These are phyloP conservation scores for Cystobasidiopsis lactophilus DNA, from an alignment of 768 basidiomycete genomes.

Conservation along the genomic window DNA sequence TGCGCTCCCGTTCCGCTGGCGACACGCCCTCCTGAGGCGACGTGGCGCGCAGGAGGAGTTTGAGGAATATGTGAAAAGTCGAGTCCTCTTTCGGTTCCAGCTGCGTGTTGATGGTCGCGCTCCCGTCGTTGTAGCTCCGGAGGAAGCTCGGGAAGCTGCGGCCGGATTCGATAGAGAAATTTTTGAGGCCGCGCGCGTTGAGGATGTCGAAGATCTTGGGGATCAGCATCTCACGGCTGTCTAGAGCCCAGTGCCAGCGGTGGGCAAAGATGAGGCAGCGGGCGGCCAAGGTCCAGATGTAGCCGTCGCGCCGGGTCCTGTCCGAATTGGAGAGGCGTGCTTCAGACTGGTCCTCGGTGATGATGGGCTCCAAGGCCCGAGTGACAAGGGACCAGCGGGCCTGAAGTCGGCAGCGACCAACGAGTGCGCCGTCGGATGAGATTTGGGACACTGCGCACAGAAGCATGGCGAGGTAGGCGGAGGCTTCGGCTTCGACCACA, in stretches of 20 bases:
- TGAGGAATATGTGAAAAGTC: conserved; percentile 56
- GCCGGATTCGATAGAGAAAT: conserved; percentile 37
- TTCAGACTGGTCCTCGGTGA: conserved; percentile 28
- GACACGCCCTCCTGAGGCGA: conserved; percentile 12
- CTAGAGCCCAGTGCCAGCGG: conserved; percentile 54
- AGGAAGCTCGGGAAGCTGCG: conserved; percentile 36
- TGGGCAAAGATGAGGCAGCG: conserved; percentile 52
- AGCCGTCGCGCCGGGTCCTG: conserved; percentile 41
- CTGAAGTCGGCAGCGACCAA: conserved; percentile 28
- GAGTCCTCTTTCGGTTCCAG: conserved; percentile 37
- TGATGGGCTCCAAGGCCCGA: conserved; percentile 37
- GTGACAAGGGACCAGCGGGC: conserved; percentile 46
- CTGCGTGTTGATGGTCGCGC: conserved; percentile 18
- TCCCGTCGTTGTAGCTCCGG: conserved; percentile 36
- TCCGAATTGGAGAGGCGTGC: conserved; percentile 24
- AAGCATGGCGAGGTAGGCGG: conserved; percentile 50
- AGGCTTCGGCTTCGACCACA: conserved; percentile 31
- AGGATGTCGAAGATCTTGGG: conserved; percentile 48
- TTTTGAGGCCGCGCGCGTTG: conserved; percentile 49
- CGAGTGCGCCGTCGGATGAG: conserved; percentile 34
- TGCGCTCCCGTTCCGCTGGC: conserved; percentile 20
- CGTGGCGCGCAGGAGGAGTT: conserved; percentile 49
- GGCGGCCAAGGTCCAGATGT: conserved; percentile 43
- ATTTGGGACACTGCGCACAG: conserved; percentile 62
- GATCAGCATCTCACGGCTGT: conserved; percentile 37